Evolutionary conservation across 192 early-diverging fungal genomes (phyloP), one percentile per base, ranked within the genome.

Genomic region (Piromyces sp.): DNA sequence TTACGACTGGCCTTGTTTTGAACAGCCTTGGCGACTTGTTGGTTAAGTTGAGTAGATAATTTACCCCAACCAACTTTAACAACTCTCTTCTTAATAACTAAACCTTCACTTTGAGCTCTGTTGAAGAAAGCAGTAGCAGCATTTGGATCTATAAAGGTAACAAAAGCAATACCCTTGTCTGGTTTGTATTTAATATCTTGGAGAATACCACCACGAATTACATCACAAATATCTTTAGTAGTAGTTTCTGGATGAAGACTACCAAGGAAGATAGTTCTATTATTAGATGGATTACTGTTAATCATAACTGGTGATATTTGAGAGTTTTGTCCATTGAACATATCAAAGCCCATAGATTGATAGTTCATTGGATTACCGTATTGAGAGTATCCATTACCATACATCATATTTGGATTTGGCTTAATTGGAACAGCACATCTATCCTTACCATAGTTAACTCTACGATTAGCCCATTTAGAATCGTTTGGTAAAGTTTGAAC

Each of bases 51-150:
- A 58, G 83, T 83, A 14, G 89, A 86, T 3, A 92, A 87, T 83
- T 94, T 93, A 30, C 94, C 95, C 95, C 94, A 96, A 5, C 92
- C 93, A 78, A 95, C 84, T 84, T 94, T 94, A 30, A 95, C 84
- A 1, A 93, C 88, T 81, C 93, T 93, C 81, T 88, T 89, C 58
- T 94, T 92, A 82, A 96, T 87, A 5, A 92, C 84, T 38, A 96
- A 82, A 0, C 93, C 93, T 38, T 92, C 86, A 30, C 87, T 84
- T 30, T 79, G 88, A 11, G 89, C 90, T 30, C 88, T 87, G 79
- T 90, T 86, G 81, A 87, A 90, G 81, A 96, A 94, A 30, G 84
- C 85, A 36, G 84, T 83, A 9, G 95, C 95, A 0, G 91, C 84
- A 26, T 79, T 81, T 6, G 94, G 92, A 81, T 95, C 94, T 16